Evolutionary conservation across 306 rosid species (phyloP), one percentile per base, ranked within the genome.

Genomic region (Pyrus communis): DNA sequence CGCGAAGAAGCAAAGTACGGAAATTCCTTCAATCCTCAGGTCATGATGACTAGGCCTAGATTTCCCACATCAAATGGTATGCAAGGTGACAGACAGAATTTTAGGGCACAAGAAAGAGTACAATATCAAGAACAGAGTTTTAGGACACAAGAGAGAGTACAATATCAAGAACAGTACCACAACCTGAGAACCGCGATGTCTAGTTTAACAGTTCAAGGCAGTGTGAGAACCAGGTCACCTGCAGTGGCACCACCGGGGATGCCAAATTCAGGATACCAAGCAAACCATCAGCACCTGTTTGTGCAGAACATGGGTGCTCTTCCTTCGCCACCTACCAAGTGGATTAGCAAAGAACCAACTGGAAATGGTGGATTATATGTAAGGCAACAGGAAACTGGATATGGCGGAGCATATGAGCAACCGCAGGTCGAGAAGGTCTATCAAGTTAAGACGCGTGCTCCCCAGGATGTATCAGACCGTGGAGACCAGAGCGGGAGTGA

Each of bases 281-380:
- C 74, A 51, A 84, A 86, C 75, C 76, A 54, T 74, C 85, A 80
- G 5, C 78, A 75, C 7, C 88, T 81, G 74, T 79, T 71, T 80
- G 78, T 69, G 81, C 89, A 83, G 83, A 87, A 73, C 75, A 65
- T 54, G 68, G 91, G 86, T 14, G 46, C 79, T 62, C 96, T 90
- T 84, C 98, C 98, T 30, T 76, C 81, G 55, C 98, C 98, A 17
- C 98, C 99, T 61, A 87, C 94, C 57, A 90, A 89, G 64, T 95
- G 99, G 99, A 83, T 90, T 74, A 85, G 84, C 55, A 92, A 77
- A 77, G 85, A 71, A 45, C 88, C 88, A 9, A 64, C 73, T 75
- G 70, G 70, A 5, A 89, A 84, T 80, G 93, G 83, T 42, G 81
- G 90, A 78, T 73, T 87, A 66, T 60, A 81, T 79, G 43, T 31